A percentile compares a stretch with the other conserved stretches of the same genome.
These are phyloP conservation scores for Stemphylium beticola DNA, from an alignment of 2,329 filamentous ascomycete genomes.

Conservation along the genomic window DNA sequence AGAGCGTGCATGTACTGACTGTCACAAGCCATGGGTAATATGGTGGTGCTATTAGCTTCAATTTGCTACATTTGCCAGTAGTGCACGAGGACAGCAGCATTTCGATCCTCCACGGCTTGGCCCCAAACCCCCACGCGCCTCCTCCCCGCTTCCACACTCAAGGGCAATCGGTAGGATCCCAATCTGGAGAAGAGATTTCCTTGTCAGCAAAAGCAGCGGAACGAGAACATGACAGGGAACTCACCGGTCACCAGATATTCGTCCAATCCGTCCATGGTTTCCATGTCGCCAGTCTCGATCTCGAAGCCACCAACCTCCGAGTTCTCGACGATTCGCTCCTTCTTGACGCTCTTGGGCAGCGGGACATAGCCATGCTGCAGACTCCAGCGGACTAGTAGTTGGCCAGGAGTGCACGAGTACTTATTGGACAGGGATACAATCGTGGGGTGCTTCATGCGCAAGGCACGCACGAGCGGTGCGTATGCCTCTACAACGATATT, in stretches of 20 bases:
- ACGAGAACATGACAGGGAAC: constrained; percentile 5
- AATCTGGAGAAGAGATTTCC: constrained; percentile 40
- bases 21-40: neutral
- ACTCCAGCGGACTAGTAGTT: constrained; percentile 79
- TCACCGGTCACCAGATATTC: constrained; percentile 71
- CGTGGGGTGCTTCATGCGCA: constrained; percentile 71
- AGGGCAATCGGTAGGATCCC: constrained; percentile 55
- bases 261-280: constrained; percentile 68
- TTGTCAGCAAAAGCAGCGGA: constrained; percentile 21
- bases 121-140: constrained; percentile 25
- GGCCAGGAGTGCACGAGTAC: constrained; percentile 73
- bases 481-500: constrained; percentile 79
- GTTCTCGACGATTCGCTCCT: constrained; percentile 70
- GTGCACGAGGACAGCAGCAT: neutral
- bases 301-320: constrained; percentile 65
- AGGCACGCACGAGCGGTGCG: constrained; percentile 74
- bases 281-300: constrained; percentile 69
- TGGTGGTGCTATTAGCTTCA: neutral
- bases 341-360: constrained; percentile 73
- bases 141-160: constrained; percentile 28
- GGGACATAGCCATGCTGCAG: constrained; percentile 76
- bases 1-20: neutral
- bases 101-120: constrained; percentile 14
- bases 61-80: neutral
- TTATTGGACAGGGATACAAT: constrained; percentile 69